Evolutionary conservation across 169 alveolate species (phyloP).

Genomic region (Plasmodium chabaudi): DNA sequence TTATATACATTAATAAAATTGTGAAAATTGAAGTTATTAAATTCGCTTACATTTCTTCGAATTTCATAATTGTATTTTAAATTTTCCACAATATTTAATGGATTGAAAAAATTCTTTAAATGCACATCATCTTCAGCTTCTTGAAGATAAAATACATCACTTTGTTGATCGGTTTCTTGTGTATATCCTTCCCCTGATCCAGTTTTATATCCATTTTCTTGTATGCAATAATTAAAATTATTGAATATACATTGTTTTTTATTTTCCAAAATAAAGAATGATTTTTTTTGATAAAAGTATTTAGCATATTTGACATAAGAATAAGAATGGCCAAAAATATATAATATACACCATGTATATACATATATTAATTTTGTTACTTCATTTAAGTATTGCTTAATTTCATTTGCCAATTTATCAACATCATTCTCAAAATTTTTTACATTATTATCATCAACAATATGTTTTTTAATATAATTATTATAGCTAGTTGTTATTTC

Average conservation of each 20-base stretch:
- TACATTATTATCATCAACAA: constrained; percentile 9
- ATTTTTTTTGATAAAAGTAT: constrained; percentile 67
- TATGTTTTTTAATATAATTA: constrained; percentile 46
- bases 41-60: constrained; percentile 23
- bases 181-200: neutral
- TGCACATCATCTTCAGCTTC: constrained; percentile 8
- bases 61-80: constrained; percentile 61
- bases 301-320: constrained; percentile 72
- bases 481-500: constrained; percentile 64
- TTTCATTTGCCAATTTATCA: neutral
- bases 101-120: constrained; percentile 37
- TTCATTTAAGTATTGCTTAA: constrained; percentile 39
- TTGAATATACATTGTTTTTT: constrained; percentile 43
- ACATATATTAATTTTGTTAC: constrained; percentile 41
- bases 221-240: constrained; percentile 32
- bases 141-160: neutral
- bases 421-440: constrained; percentile 13
- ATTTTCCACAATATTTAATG: constrained; percentile 56
- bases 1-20: constrained; percentile 34
- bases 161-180: constrained; percentile 2
- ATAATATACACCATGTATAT: constrained; percentile 65
- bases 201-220: neutral
- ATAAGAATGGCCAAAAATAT: constrained; percentile 70
- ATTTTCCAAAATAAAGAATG: constrained; percentile 62
- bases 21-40: constrained; percentile 26